Evolutionary conservation across 2,329 filamentous ascomycete species (phyloP).

Genomic region (Calonectria henricotiae): DNA sequence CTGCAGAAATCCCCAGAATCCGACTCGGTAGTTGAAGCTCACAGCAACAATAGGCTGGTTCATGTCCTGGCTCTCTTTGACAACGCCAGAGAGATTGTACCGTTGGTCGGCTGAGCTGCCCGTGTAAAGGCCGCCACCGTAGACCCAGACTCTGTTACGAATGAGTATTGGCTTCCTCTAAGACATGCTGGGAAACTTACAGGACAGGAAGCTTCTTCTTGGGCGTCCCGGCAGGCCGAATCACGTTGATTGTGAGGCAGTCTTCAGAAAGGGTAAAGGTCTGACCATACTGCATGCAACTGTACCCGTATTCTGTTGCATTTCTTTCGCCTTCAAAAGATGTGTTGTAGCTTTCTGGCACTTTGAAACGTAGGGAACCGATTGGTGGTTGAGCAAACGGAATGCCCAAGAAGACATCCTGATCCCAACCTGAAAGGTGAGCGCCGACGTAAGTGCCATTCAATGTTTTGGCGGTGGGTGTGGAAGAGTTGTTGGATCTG

Average conservation of each 20-base stretch:
- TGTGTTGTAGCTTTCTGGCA: constrained; percentile 53
- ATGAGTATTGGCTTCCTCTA: neutral
- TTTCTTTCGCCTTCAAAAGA: constrained; percentile 60
- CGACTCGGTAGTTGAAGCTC: constrained; percentile 70
- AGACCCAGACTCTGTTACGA: constrained; percentile 69
- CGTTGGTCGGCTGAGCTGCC: constrained; percentile 69
- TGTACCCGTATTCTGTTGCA: constrained; percentile 62
- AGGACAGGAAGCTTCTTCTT: constrained; percentile 59
- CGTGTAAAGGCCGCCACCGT: constrained; percentile 69
- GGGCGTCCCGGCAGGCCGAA: constrained; percentile 58
- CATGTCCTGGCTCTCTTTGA: constrained; percentile 68
- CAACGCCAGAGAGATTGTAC: constrained; percentile 55
- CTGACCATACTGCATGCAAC: constrained; percentile 65
- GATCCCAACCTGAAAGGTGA: constrained; percentile 55
- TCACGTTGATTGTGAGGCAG: constrained; percentile 64
- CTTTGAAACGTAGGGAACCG: constrained; percentile 57
- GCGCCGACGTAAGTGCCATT: constrained; percentile 54
- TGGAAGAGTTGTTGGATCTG: neutral
- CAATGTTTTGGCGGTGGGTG: constrained; percentile 44
- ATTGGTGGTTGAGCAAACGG: constrained; percentile 60
- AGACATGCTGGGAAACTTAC: neutral
- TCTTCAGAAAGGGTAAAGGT: constrained; percentile 66
- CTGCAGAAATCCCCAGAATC: constrained; percentile 70
- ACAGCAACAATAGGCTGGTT: constrained; percentile 70
- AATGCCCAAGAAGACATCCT: constrained; percentile 62